These are phyloP conservation scores for Lactarius vividus DNA, from an alignment of 768 basidiomycete genomes.

Conservation along the genomic window DNA sequence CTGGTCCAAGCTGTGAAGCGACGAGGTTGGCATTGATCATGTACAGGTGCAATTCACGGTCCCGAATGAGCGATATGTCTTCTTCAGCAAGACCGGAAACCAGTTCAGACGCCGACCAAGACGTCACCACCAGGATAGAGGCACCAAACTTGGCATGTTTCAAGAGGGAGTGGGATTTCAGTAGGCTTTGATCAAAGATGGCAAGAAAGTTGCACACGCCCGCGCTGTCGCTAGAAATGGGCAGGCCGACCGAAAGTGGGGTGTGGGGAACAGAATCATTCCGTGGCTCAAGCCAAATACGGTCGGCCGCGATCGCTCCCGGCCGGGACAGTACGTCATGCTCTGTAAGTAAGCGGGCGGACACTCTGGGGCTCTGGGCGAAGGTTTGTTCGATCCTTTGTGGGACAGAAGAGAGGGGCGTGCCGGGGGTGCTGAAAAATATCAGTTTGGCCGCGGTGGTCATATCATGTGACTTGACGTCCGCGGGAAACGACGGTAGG, in stretches of 20 bases:
- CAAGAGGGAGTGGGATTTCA: constrained; percentile 76
- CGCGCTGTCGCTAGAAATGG: constrained; percentile 46
- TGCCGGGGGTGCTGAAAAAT: constrained; percentile 60
- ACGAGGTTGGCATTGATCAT: constrained; percentile 56
- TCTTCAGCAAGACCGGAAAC: constrained; percentile 59
- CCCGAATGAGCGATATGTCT: constrained; percentile 44
- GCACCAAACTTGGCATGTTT: constrained; percentile 64
- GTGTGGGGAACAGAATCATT: constrained; percentile 37
- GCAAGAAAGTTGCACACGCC: constrained; percentile 68
- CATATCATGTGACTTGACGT: constrained; percentile 30
- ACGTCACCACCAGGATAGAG: constrained; percentile 67
- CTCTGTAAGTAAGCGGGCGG: constrained; percentile 60
- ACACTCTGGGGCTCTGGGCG: constrained; percentile 46
- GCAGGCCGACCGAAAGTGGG: constrained; percentile 56
- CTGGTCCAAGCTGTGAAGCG: constrained; percentile 42
- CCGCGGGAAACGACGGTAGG: constrained; percentile 26
- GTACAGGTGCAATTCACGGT: constrained; percentile 56
- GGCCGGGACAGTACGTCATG: constrained; percentile 74
- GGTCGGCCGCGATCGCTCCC: constrained; percentile 66
- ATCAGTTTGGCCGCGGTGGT: constrained; percentile 46
- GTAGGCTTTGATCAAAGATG: constrained; percentile 69
- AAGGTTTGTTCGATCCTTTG: constrained; percentile 57
- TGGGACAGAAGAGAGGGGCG: constrained; percentile 51
- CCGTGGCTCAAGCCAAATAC: constrained; percentile 62
- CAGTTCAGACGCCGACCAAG: constrained; percentile 77